Evolutionary conservation across 2,329 filamentous ascomycete genomes (phyloP).

Genomic region (Fusarium sp.): DNA sequence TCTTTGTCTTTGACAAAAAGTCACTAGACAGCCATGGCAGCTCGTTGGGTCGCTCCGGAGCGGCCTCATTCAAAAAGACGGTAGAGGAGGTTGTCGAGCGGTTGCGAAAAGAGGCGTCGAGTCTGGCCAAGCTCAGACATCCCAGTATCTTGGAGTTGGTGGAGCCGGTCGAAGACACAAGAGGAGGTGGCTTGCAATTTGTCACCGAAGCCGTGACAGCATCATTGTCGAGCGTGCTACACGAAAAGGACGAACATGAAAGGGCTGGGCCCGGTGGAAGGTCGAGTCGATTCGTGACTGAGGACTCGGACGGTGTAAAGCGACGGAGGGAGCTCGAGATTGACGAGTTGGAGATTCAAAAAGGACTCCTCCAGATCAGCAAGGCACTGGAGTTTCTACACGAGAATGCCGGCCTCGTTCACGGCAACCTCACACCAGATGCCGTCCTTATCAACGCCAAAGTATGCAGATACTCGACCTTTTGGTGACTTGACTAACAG

Average conservation of each 20-base stretch:
- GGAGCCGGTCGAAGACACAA: constrained; percentile 94
- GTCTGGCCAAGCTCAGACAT: constrained; percentile 87
- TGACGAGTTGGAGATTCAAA: constrained; percentile 97
- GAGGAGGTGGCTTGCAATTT: constrained; percentile 93
- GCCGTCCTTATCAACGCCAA: constrained; percentile 95
- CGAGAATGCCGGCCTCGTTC: constrained; percentile 92
- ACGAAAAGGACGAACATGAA: constrained; percentile 92
- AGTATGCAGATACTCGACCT: constrained; percentile 56
- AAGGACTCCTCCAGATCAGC: constrained; percentile 90
- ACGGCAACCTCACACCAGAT: constrained; percentile 94
- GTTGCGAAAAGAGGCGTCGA: constrained; percentile 90
- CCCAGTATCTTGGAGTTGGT: constrained; percentile 92
- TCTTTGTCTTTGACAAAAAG: constrained; percentile 96
- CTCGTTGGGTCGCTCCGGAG: constrained; percentile 56
- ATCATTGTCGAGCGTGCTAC: constrained; percentile 83
- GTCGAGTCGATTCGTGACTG: constrained; percentile 82
- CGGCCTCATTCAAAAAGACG: constrained; percentile 79
- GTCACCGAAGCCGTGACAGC: constrained; percentile 92
- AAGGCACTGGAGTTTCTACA: constrained; percentile 96
- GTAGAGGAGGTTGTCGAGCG: constrained; percentile 93
- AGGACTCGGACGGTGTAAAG: constrained; percentile 79
- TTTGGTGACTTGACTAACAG: constrained; percentile 44
- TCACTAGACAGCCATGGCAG: constrained; percentile 73
- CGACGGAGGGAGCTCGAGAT: constrained; percentile 88
- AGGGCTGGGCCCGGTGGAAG: constrained; percentile 74